Base-by-base conservation (phyloP, 257 asterid species). In the Avicennia marina region DNA sequence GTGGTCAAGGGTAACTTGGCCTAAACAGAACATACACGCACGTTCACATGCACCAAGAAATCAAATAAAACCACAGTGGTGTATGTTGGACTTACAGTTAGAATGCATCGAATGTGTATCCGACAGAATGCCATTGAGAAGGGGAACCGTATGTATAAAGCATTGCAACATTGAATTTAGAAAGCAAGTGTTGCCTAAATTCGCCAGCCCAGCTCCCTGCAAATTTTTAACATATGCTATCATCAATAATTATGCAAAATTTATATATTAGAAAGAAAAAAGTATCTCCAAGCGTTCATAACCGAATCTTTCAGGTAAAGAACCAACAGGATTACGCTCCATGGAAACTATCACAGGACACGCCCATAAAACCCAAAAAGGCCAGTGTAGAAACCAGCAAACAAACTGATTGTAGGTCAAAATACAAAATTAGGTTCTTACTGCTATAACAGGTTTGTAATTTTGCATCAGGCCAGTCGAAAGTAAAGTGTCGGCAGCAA, bases 151-250 rank as follows among this genome's bases (percentile, higher is more conserved):
- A 68, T 91, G 88, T 45, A 81, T 72, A 69, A 88, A 81, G 70
- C 96, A 91, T 66, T 91, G 98, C 80, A 91, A 64, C 38, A 91
- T 81, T 1, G 95, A 71, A 49, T 91, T 91, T 43, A 91, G 70
- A 61, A 85, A 91, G 82, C 98, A 91, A 4, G 98, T 88, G 54
- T 91, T 91, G 19, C 98, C 98, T 27, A 91, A 67, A 77, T 88
- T 91, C 19, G 53, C 74, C 59, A 91, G 63, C n/a, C 96, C 98
- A 16, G 94, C 85, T 38, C 98, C 96, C 98, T 91, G 71, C 40
- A 55, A 64, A 31, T 11, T 33, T 52, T 73, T 22, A 13, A 61
- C 53, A 49, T 0, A 53, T 20, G 9, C 17, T 5, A 55, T 16
- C 45, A 41, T 18, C 21, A 29, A 40, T 4, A 55, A 17, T 7